A percentile compares a stretch with the other conserved stretches of the same genome.
phyloP scores from a whole-genome alignment of 2,329 filamentous ascomycete species.

The Aspergillus tamarii region DNA sequence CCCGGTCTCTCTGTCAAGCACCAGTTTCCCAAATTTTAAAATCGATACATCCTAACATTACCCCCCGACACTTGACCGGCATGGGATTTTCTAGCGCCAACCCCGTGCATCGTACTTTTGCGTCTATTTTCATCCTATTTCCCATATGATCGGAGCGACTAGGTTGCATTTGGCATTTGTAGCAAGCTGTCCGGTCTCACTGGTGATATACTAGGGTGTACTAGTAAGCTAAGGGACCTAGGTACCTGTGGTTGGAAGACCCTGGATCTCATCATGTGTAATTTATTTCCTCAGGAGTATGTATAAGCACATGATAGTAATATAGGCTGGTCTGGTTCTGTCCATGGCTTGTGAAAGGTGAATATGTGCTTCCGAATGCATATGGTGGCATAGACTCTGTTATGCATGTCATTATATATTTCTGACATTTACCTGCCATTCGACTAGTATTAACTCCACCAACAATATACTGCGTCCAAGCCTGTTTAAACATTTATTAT shows the following conservation, averaged over 20 bases:
- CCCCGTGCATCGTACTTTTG: conserved; percentile 7
- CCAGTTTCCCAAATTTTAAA: no score
- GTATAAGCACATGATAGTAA: neutral
- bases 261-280: neutral
- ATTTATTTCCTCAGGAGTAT: neutral
- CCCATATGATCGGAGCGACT: neutral
- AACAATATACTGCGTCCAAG: neutral
- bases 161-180: neutral
- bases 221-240: neutral
- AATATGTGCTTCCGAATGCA: neutral
- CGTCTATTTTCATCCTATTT: neutral
- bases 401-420: neutral
- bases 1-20: neutral
- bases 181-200: neutral
- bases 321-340: neutral
- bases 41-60: no score
- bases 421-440: neutral
- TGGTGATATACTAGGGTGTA: neutral
- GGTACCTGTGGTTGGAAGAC: neutral
- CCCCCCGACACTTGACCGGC: neutral
- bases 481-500: neutral
- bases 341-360: neutral
- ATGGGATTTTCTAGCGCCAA: conserved; percentile 2
- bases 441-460: no score
- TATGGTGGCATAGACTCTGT: neutral